Percentiles rank a stretch among this genome's conserved stretches.
phyloP scores from a whole-genome alignment of 352 stramenopile genomes.

The Saprolegnia diclina region DNA sequence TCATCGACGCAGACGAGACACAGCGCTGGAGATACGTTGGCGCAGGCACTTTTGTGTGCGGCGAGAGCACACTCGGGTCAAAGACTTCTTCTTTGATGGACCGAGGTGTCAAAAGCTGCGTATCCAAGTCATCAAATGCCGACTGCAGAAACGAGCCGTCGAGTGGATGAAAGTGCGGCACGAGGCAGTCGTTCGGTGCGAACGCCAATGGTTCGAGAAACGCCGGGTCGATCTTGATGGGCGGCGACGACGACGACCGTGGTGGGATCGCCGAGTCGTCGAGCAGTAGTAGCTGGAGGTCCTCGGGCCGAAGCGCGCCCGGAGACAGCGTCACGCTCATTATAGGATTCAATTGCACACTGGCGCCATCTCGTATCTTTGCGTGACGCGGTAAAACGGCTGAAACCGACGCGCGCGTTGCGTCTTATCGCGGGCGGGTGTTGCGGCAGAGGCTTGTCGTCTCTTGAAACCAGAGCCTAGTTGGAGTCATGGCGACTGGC shows the following conservation, averaged over 20 bases:
- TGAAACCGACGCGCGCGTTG: background rate
- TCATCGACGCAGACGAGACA: constrained; percentile 44
- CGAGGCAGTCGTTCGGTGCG: constrained; percentile 3
- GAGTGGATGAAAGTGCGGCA: constrained; percentile 14
- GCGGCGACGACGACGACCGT: background rate
- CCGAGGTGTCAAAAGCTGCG: background rate
- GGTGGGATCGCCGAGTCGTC: background rate
- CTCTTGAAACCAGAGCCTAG: too few relatives aligned
- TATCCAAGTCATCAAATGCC: constrained; percentile 1
- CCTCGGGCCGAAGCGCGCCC: background rate
- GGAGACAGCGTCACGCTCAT: background rate
- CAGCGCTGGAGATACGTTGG: background rate
- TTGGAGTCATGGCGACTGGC: too few relatives aligned
- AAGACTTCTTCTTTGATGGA: background rate
- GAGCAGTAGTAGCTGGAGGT: background rate
- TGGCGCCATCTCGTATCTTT: background rate
- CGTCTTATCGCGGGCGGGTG: background rate
- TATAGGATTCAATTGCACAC: background rate
- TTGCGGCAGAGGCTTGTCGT: too few relatives aligned
- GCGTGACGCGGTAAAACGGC: too few relatives aligned
- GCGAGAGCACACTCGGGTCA: background rate
- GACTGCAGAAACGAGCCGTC: constrained; percentile 21
- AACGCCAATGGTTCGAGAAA: constrained; percentile 24
- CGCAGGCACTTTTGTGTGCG: background rate
- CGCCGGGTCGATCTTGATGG: constrained; percentile 4